phyloP scores from a whole-genome alignment of 139 green algal species.

The Coelastrella sp. region DNA sequence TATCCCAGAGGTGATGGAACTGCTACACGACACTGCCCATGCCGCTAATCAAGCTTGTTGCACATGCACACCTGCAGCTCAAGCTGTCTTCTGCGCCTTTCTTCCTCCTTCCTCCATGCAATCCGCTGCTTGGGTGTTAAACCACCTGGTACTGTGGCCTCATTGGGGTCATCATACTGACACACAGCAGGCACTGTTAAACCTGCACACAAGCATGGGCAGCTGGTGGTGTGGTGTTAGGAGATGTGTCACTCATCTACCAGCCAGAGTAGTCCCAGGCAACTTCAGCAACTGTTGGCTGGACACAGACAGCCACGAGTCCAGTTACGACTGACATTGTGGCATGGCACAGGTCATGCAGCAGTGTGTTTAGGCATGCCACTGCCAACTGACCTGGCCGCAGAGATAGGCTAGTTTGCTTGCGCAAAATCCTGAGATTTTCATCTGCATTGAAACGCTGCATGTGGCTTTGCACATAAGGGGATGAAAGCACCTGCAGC shows the following conservation, averaged over 20 bases:
- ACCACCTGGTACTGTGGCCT: background rate
- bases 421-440: constrained; percentile 23
- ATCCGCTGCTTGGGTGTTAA: constrained; percentile 44
- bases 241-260: too few relatives aligned
- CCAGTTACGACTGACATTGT: background rate
- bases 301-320: background rate
- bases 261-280: too few relatives aligned
- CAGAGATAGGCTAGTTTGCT: constrained; percentile 8
- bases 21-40: background rate
- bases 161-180: background rate
- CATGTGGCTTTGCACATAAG: constrained; percentile 62
- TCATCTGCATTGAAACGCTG: constrained; percentile 60
- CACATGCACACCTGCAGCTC: constrained; percentile 25
- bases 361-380: background rate
- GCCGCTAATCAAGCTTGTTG: background rate
- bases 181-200: background rate
- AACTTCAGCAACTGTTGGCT: background rate
- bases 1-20: background rate
- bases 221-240: too few relatives aligned
- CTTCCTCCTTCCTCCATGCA: constrained; percentile 11
- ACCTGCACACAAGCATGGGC: background rate
- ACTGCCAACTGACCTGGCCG: background rate
- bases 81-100: constrained; percentile 25
- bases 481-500: constrained; percentile 63
- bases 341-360: background rate